A percentile compares a stretch with the other conserved stretches of the same genome.
These are phyloP conservation scores for Spathaspora passalidarum DNA, from an alignment of 805 yeast genomes.

Conservation along the genomic window DNA sequence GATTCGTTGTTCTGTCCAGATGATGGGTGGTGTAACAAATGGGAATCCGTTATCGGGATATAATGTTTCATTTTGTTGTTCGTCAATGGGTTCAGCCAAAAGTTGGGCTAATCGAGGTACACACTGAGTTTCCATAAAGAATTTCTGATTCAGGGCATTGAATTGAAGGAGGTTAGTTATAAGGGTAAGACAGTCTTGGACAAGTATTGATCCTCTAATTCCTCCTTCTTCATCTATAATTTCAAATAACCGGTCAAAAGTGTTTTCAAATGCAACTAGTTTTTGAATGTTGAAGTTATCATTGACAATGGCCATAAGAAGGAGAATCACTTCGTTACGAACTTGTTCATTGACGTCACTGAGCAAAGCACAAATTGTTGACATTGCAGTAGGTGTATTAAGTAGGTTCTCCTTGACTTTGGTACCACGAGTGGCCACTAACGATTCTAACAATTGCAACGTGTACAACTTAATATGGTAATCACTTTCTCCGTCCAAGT, in stretches of 20 bases:
- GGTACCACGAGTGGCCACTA: conserved; percentile 71
- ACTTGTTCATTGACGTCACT: conserved; percentile 66
- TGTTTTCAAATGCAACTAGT: conserved; percentile 89
- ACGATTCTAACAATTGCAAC: conserved; percentile 78
- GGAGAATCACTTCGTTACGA: conserved; percentile 79
- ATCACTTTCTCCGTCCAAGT: conserved; percentile 53
- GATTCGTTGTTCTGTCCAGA: conserved; percentile 76
- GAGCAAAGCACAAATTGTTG: conserved; percentile 62
- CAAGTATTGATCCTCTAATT: conserved; percentile 81
- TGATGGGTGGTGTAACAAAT: conserved; percentile 35
- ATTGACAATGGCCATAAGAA: conserved; percentile 79
- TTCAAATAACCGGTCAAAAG: conserved; percentile 77
- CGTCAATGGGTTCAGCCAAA: conserved; percentile 57
- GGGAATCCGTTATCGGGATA: conserved; percentile 17
- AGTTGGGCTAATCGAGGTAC: conserved; percentile 61
- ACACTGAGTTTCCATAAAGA: conserved; percentile 83
- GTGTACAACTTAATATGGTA: conserved; percentile 80
- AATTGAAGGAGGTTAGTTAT: conserved; percentile 70
- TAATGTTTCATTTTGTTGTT: conserved; percentile 21
- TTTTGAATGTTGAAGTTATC: conserved; percentile 86
- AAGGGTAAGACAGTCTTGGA: conserved; percentile 82
- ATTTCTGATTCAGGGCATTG: conserved; percentile 86
- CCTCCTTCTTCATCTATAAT: conserved; percentile 88
- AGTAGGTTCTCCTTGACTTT: conserved; percentile 73
- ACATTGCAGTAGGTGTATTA: conserved; percentile 73